These are phyloP conservation scores for Blepharisma stoltei DNA, from an alignment of 73 alveolate species.

Conservation along the genomic window DNA sequence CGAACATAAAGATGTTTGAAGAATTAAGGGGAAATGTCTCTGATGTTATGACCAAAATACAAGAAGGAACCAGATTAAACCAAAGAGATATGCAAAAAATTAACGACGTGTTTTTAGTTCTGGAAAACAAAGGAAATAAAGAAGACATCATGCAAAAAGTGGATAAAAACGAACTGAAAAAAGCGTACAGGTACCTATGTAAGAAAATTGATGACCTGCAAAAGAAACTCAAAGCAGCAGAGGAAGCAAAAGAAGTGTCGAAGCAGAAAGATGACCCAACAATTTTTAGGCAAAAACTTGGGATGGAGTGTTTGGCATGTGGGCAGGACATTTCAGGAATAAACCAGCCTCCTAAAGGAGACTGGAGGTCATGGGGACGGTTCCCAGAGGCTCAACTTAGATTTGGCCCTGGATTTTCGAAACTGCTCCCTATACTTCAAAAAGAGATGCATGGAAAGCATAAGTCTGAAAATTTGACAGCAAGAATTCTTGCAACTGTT, in stretches of 20 bases:
- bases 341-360: not conserved
- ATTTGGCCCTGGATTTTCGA: slow-evolving; percentile 17
- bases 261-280: not conserved
- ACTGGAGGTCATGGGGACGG: not conserved
- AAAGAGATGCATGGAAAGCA: no score
- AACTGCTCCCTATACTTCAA: not conserved
- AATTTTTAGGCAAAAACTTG: not conserved
- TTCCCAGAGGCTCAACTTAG: slow-evolving; percentile 4
- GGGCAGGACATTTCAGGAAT: slow-evolving; percentile 12
- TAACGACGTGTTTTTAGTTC: not conserved
- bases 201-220: not conserved
- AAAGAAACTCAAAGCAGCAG: not conserved
- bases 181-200: not conserved
- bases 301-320: not conserved
- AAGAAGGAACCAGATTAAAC: slow-evolving; percentile 10
- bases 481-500: no score
- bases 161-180: slow-evolving; percentile 21
- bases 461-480: no score
- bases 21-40: not conserved
- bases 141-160: slow-evolving; percentile 28
- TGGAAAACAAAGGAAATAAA: not conserved
- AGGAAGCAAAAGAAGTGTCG: not conserved
- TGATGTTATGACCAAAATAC: not conserved
- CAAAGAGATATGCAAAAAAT: not conserved
- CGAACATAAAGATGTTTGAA: not conserved